Base-by-base conservation (phyloP, 2,329 filamentous ascomycete species). In the Exophiala sp. region DNA sequence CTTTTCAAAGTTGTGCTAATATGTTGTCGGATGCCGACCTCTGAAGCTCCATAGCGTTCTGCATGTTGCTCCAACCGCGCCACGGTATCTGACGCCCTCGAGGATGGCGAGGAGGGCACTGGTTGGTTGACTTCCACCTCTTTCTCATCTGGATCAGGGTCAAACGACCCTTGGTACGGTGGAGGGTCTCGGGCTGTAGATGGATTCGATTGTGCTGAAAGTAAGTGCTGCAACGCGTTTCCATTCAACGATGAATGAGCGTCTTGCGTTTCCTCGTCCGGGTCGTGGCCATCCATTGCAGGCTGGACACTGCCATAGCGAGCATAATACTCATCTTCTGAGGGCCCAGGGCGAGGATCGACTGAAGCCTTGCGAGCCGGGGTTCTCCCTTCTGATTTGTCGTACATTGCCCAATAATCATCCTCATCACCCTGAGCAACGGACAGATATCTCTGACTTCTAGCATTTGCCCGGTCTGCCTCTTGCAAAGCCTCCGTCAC, bases 401-500 rank as follows among this genome's bases (percentile, higher is more conserved):
- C 81, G 62, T 86, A 85, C 61, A 79, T 77, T 3, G 79, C 81
- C 83, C 83, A 86, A 67, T 86, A 86, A 58, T 79, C 78, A 57
- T 82, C 82, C 48, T 85, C 82, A 52, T 84, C 80, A 1, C 78
- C 76, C 3, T 79, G 76, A 5, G 65, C 62, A 5, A 55, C 50
- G 1, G 56, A 56, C 7, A 60, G 55, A 36, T 55, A 57, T 24
- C 47, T 46, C 20, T 54, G 54, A 14, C 50, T 48, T 45, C 68
- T 60, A 8, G 57, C 16, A 34, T 62, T 59, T 36, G 59, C 50
- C 46, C 52, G 54, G 47, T 65, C 67, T 16, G 65, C 64, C 20
- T 67, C 65, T 47, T 64, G 63, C 47, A 73, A 41, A 7, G 68
- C 70, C 54, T 74, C 71, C 20, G 68, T 62, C 35, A 71, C 60